These are phyloP conservation scores for Erigeron canadensis DNA, from an alignment of 129 eudicot genomes.

Conservation along the genomic window DNA sequence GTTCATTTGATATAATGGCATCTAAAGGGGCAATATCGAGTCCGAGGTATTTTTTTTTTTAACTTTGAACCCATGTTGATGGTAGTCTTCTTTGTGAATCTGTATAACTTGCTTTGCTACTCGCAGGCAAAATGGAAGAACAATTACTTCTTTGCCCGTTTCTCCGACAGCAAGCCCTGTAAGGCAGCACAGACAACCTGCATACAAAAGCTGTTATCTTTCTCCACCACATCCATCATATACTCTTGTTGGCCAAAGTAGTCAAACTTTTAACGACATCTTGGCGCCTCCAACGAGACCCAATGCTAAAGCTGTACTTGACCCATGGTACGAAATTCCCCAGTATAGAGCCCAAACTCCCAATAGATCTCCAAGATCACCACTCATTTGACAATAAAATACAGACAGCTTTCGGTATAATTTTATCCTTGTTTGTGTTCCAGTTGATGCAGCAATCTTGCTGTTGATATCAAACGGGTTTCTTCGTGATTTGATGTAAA, in stretches of 20 bases:
- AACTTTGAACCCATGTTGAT: background rate
- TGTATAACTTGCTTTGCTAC: conserved; percentile 12
- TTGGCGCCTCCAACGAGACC: conserved; percentile 38
- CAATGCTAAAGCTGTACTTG: conserved; percentile 41
- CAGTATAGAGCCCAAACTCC: conserved; percentile 50
- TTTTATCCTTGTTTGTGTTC: background rate
- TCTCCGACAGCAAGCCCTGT: conserved; percentile 85
- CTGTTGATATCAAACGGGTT: conserved; percentile 14
- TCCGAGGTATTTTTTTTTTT: conserved; percentile 54
- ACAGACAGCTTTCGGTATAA: background rate
- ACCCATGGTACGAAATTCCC: conserved; percentile 68
- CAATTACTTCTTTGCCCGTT: conserved; percentile 81
- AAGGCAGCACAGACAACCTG: conserved; percentile 48
- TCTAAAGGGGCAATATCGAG: conserved; percentile 50
- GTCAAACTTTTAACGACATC: conserved; percentile 34
- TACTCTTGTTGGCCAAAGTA: conserved; percentile 46
- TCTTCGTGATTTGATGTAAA: conserved; percentile 17
- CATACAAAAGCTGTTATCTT: conserved; percentile 53
- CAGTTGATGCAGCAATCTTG: background rate
- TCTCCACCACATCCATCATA: conserved; percentile 81
- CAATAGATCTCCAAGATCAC: conserved; percentile 54
- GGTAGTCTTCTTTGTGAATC: background rate
- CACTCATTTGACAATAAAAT: conserved; percentile 29
- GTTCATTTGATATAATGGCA: conserved; percentile 45
- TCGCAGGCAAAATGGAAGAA: conserved; percentile 60